These are phyloP conservation scores for Calonectria ilicicola DNA, from an alignment of 2,329 filamentous ascomycete genomes.

Conservation along the genomic window DNA sequence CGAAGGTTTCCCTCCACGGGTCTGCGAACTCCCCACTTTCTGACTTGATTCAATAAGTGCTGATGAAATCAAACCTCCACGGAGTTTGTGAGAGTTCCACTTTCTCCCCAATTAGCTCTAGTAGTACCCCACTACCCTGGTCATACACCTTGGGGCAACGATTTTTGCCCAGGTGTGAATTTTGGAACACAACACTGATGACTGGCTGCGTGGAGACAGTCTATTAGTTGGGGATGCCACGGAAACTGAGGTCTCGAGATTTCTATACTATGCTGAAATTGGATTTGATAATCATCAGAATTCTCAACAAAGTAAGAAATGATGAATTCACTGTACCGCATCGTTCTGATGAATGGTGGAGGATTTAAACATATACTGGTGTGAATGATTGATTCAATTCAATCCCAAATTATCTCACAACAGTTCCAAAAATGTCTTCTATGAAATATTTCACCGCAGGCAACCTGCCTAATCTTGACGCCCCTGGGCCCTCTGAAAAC, in stretches of 20 bases:
- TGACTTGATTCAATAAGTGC: neutral
- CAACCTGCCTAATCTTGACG: neutral
- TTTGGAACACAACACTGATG: neutral
- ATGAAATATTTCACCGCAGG: conserved; percentile 4
- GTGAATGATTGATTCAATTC: conserved; percentile 8
- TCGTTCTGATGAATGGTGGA: neutral
- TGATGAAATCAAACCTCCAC: neutral
- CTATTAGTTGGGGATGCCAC: neutral
- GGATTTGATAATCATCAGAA: neutral
- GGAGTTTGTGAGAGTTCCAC: neutral
- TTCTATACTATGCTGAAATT: neutral
- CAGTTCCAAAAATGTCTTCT: neutral
- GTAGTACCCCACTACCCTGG: neutral
- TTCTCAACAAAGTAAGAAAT: neutral
- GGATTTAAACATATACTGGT: neutral
- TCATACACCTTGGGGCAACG: neutral
- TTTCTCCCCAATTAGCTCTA: too few relatives aligned
- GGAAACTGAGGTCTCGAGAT: neutral
- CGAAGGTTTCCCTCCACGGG: neutral
- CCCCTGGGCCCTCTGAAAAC: neutral
- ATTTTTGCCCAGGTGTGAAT: neutral
- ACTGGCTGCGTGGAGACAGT: neutral
- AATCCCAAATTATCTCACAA: neutral
- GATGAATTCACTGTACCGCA: neutral
- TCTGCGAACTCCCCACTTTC: neutral